Conservation (phyloP, 257 asterid species). For the Ajuga chamaepitys region DNA sequence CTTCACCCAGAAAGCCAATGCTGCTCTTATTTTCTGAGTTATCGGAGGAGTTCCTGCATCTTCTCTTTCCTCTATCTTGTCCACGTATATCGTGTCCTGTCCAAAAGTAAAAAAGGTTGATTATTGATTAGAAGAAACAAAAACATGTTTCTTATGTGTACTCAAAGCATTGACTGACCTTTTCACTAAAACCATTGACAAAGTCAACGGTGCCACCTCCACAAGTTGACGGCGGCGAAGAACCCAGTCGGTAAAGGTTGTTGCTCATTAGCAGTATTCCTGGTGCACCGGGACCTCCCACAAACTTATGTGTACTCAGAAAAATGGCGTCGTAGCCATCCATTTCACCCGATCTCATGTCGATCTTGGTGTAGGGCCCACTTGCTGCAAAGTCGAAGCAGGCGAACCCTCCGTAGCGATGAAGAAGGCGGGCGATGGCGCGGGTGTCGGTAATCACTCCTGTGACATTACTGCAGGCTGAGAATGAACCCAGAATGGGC, state of each 20-base stretch:
- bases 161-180: too few species aligned
- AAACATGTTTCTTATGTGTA: too few species aligned
- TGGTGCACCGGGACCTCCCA: constrained; percentile 81
- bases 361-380: constrained; percentile 47
- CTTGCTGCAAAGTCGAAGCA: constrained; percentile 76
- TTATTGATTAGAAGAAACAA: too few species aligned
- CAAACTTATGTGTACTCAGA: constrained; percentile 55
- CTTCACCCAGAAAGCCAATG: constrained; percentile 54
- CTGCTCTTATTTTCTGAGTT: constrained; percentile 57
- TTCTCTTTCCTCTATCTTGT: constrained; percentile 61
- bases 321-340: constrained; percentile 61
- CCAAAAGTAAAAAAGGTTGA: background rate
- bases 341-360: constrained; percentile 42
- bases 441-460: constrained; percentile 48
- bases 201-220: constrained; percentile 69
- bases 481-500: constrained; percentile 61
- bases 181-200: constrained; percentile 34
- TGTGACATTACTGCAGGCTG: constrained; percentile 76
- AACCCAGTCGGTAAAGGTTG: constrained; percentile 37
- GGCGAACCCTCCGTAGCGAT: constrained; percentile 49
- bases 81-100: constrained; percentile 54
- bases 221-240: constrained; percentile 63
- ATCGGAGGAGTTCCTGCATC: constrained; percentile 75
- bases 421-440: constrained; percentile 45
- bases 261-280: constrained; percentile 53